A percentile compares a stretch with the other conserved stretches of the same genome.
These are phyloP conservation scores for Beauveria rudraprayagi DNA, from an alignment of 2,329 filamentous ascomycete species.

Conservation along the genomic window DNA sequence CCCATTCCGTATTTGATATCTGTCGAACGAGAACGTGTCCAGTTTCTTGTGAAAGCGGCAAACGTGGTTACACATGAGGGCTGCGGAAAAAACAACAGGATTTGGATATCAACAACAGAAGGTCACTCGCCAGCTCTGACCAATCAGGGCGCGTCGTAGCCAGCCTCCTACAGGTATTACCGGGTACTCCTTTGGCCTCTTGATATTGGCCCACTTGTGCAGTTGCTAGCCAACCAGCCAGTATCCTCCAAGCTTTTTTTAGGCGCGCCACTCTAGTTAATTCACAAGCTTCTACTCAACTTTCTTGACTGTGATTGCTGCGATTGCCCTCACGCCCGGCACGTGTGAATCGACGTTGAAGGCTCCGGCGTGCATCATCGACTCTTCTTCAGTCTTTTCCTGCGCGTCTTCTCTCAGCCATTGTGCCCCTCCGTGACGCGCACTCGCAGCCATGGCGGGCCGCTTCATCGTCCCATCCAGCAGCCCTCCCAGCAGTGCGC, in stretches of 20 bases:
- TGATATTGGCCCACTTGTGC: background rate
- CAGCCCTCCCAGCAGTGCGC: constrained; percentile 34
- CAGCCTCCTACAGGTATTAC: too few species aligned
- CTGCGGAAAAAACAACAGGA: too few species aligned
- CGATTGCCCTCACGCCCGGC: background rate
- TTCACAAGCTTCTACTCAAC: background rate
- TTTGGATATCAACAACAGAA: too few species aligned
- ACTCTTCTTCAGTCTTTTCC: background rate
- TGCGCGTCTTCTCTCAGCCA: background rate
- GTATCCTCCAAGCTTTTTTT: background rate
- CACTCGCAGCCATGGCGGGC: constrained; percentile 28
- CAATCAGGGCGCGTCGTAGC: too few species aligned
- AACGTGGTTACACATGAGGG: too few species aligned
- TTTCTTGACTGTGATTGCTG: background rate
- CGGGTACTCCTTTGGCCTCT: too few species aligned
- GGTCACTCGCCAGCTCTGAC: too few species aligned
- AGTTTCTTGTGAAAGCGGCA: too few species aligned
- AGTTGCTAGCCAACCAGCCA: background rate
- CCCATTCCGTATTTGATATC: too few species aligned
- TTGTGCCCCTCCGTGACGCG: background rate
- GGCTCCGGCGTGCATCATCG: background rate
- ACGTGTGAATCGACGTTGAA: constrained; percentile 1
- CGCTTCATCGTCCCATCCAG: constrained; percentile 36
- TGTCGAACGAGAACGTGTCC: too few species aligned
- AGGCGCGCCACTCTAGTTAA: constrained; percentile 2